These are phyloP conservation scores for Begonia masoniana DNA, from an alignment of 306 rosid genomes.

Conservation along the genomic window DNA sequence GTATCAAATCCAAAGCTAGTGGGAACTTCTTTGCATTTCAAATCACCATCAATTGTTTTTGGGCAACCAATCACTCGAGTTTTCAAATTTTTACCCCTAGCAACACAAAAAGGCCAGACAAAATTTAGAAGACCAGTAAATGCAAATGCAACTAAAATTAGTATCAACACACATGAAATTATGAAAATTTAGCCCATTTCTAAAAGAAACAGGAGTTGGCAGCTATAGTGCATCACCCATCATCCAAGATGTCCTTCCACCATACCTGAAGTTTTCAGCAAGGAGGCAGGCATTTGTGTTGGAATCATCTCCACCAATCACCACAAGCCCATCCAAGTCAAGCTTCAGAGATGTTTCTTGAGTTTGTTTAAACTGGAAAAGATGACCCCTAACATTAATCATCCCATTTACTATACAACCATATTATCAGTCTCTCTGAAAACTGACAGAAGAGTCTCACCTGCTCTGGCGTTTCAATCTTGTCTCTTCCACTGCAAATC, in stretches of 20 bases:
- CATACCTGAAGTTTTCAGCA: slow-evolving; percentile 91
- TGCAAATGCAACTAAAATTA: slow-evolving; percentile 2
- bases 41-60: slow-evolving; percentile 93
- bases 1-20: slow-evolving; percentile 95
- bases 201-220: too few relatives aligned
- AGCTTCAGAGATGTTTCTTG: slow-evolving; percentile 73
- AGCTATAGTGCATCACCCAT: background rate
- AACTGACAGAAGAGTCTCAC: slow-evolving; percentile 23
- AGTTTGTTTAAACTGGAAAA: slow-evolving; percentile 81
- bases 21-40: slow-evolving; percentile 96
- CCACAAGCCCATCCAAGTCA: slow-evolving; percentile 94
- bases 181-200: too few relatives aligned
- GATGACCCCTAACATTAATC: slow-evolving; percentile 8
- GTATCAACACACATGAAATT: too few relatives aligned
- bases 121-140: background rate
- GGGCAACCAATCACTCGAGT: slow-evolving; percentile 90
- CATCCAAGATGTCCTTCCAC: background rate
- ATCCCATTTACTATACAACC: slow-evolving; percentile 3
- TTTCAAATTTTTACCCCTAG: slow-evolving; percentile 70
- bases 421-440: background rate
- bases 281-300: slow-evolving; percentile 99
- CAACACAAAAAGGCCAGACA: too few relatives aligned
- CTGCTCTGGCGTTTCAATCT: slow-evolving; percentile 99
- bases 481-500: slow-evolving; percentile 98
- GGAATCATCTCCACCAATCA: slow-evolving; percentile 98